Evolutionary conservation across 768 basidiomycete genomes (phyloP).

Genomic region (Suillus bovinus): DNA sequence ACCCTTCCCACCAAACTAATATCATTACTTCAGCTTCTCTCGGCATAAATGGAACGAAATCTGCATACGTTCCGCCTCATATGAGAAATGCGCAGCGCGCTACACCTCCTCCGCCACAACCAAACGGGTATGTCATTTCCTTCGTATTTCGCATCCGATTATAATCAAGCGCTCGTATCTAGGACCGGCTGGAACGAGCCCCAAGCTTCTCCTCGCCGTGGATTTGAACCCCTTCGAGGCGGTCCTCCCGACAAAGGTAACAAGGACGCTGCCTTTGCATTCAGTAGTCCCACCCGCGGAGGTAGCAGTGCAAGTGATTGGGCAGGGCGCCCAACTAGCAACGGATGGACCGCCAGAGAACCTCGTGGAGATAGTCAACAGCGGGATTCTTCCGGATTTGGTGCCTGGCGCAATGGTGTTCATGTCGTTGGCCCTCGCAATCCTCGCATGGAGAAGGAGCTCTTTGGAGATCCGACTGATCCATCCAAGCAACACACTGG

Average conservation of each 20-base stretch:
- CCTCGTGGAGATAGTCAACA: slow-evolving; percentile 37
- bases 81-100: slow-evolving; percentile 85
- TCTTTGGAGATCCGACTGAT: slow-evolving; percentile 88
- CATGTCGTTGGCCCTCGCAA: slow-evolving; percentile 87
- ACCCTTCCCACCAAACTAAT: slow-evolving; percentile 4
- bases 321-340: slow-evolving; percentile 39
- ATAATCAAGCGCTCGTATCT: slow-evolving; percentile 21
- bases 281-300: slow-evolving; percentile 33
- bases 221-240: slow-evolving; percentile 42
- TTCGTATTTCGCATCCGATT: slow-evolving; percentile 14
- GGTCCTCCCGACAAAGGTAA: slow-evolving; percentile 37
- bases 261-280: slow-evolving; percentile 40
- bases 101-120: slow-evolving; percentile 52
- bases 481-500: slow-evolving; percentile 91
- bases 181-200: slow-evolving; percentile 79
- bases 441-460: slow-evolving; percentile 90
- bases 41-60: slow-evolving; percentile 66
- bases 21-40: slow-evolving; percentile 57
- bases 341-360: slow-evolving; percentile 40
- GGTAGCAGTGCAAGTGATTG: slow-evolving; percentile 36
- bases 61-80: slow-evolving; percentile 89
- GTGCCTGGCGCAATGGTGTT: slow-evolving; percentile 86
- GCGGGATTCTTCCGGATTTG: slow-evolving; percentile 52
- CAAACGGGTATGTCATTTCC: slow-evolving; percentile 53
- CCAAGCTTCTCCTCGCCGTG: slow-evolving; percentile 63